Percentiles rank a stretch among this genome's conserved stretches.
These are phyloP conservation scores for Claviceps cyperi DNA, from an alignment of 2,329 filamentous ascomycete species.

Conservation along the genomic window DNA sequence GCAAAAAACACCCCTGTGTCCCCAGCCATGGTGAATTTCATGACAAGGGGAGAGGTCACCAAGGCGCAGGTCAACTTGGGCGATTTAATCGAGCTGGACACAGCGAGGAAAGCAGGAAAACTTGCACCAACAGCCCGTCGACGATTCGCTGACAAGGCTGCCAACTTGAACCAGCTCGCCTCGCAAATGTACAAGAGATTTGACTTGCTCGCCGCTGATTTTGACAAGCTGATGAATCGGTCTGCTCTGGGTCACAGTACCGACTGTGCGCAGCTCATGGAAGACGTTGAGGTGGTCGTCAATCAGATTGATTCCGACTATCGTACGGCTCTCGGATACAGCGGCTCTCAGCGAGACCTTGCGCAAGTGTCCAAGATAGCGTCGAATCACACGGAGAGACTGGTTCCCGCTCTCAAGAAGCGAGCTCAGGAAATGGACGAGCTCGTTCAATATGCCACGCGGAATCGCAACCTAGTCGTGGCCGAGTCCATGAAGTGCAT, in stretches of 20 bases:
- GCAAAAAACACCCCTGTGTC: conserved; percentile 52
- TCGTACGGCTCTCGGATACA: conserved; percentile 57
- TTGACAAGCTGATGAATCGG: conserved; percentile 42
- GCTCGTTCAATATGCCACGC: conserved; percentile 42
- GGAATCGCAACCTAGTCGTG: conserved; percentile 54
- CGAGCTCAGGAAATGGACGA: conserved; percentile 46
- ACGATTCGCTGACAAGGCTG: conserved; percentile 44
- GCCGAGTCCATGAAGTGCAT: conserved; percentile 57
- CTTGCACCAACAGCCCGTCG: conserved; percentile 43
- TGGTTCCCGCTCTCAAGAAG: conserved; percentile 43
- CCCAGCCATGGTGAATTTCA: conserved; percentile 49
- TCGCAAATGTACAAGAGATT: conserved; percentile 46
- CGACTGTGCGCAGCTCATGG: conserved; percentile 54
- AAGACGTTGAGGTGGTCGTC: conserved; percentile 74
- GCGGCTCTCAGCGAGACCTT: conserved; percentile 45
- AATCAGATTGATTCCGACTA: conserved; percentile 82
- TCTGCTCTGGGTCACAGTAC: conserved; percentile 42
- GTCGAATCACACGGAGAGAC: conserved; percentile 45
- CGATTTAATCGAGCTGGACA: conserved; percentile 62
- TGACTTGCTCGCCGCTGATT: conserved; percentile 45
- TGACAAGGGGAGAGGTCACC: conserved; percentile 33
- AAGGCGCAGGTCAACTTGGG: conserved; percentile 46
- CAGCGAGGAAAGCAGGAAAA: conserved; percentile 56
- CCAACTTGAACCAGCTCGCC: conserved; percentile 46
- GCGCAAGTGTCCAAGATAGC: conserved; percentile 50